These are phyloP conservation scores for Waltergamsia citrina DNA, from an alignment of 2,329 filamentous ascomycete species.

Conservation along the genomic window DNA sequence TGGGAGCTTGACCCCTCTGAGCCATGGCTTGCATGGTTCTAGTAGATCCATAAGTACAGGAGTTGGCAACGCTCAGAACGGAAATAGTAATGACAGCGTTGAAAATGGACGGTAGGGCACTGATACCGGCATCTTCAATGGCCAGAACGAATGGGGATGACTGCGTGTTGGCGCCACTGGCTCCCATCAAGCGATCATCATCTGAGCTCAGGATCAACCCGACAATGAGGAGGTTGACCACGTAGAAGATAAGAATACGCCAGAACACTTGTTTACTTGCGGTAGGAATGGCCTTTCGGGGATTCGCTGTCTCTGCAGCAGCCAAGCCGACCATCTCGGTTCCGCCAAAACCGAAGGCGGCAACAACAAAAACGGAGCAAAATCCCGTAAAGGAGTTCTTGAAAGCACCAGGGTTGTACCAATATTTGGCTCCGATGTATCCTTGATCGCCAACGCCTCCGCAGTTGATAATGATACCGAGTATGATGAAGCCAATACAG, in stretches of 20 bases:
- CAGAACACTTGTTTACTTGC: constrained; percentile 70
- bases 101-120: constrained; percentile 57
- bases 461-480: constrained; percentile 66
- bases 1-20: constrained; percentile 52
- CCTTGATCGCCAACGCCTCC: constrained; percentile 60
- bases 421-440: constrained; percentile 68
- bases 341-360: constrained; percentile 63
- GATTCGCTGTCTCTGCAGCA: constrained; percentile 68
- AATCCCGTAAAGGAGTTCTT: constrained; percentile 58
- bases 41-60: constrained; percentile 64
- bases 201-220: constrained; percentile 61
- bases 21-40: constrained; percentile 60
- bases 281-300: constrained; percentile 59
- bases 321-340: constrained; percentile 69
- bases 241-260: constrained; percentile 62
- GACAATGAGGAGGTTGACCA: constrained; percentile 58
- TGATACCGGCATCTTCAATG: constrained; percentile 51
- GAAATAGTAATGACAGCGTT: constrained; percentile 72
- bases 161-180: constrained; percentile 44
- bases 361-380: constrained; percentile 56
- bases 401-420: constrained; percentile 60
- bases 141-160: constrained; percentile 58
- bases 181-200: constrained; percentile 38
- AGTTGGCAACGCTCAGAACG: constrained; percentile 70
- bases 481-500: constrained; percentile 66